Conservation (phyloP, 371 early-diverging fungal species). For the Basidiobolus meristosporus region DNA sequence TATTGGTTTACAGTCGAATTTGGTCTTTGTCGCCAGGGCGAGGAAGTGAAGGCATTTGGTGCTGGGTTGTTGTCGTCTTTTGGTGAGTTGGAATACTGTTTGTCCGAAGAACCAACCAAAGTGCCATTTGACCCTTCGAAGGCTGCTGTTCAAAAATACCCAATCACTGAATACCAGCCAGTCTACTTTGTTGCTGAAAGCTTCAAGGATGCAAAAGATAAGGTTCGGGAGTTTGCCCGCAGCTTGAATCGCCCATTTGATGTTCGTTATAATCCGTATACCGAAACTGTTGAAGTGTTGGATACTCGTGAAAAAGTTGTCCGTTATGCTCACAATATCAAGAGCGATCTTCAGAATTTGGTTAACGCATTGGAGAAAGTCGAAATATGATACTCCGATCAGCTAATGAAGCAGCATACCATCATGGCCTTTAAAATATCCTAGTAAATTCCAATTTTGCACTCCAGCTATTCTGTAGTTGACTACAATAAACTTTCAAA, state of each 20-base stretch:
- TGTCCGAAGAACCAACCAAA: conserved; percentile 63
- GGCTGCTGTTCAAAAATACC: conserved; percentile 66
- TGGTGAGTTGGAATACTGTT: conserved; percentile 82
- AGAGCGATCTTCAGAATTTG: conserved; percentile 49
- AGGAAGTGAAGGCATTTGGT: conserved; percentile 71
- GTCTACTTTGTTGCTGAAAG: conserved; percentile 88
- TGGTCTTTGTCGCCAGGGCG: conserved; percentile 73
- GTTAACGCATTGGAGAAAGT: conserved; percentile 43
- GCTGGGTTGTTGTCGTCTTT: conserved; percentile 86
- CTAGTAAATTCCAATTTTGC: too few relatives aligned
- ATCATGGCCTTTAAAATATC: too few relatives aligned
- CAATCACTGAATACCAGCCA: conserved; percentile 91
- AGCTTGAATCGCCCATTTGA: conserved; percentile 66
- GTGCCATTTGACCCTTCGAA: conserved; percentile 68
- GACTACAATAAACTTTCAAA: too few relatives aligned
- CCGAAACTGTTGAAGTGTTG: conserved; percentile 79
- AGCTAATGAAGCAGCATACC: too few relatives aligned
- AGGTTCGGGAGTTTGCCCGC: conserved; percentile 73
- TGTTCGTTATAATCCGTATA: conserved; percentile 81
- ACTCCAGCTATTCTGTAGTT: too few relatives aligned
- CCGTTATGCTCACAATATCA: conserved; percentile 53
- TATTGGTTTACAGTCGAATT: conserved; percentile 93
- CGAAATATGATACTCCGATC: too few relatives aligned
- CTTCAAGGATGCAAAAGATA: conserved; percentile 81
- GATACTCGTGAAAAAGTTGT: conserved; percentile 65